These are phyloP conservation scores for Pneumocystis oryctolagi DNA, from an alignment of 1,139 yeast species.

Conservation along the genomic window DNA sequence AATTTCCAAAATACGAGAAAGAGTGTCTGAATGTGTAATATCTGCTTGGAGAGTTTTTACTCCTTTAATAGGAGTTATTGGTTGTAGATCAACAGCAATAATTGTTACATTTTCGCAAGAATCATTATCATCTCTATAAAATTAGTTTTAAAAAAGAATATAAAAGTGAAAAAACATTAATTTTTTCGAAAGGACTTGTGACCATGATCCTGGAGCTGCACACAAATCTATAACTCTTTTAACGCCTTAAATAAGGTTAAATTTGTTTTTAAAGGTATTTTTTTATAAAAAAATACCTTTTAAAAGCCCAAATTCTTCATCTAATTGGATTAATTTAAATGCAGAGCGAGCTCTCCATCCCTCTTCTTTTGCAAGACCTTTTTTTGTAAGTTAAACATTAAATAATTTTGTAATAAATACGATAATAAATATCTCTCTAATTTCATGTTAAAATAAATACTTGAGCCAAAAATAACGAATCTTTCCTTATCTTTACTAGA, in stretches of 20 bases:
- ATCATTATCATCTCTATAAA: conserved; percentile 8
- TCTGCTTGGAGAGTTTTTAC: conserved; percentile 89
- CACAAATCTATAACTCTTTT: conserved; percentile 84
- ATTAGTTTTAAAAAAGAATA: conserved; percentile 3
- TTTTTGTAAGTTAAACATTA: background rate
- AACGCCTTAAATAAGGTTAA: conserved; percentile 28
- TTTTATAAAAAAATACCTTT: conserved; percentile 18
- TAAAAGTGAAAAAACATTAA: conserved; percentile 31
- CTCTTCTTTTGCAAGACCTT: conserved; percentile 62
- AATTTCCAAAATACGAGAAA: conserved; percentile 53
- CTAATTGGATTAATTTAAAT: conserved; percentile 72
- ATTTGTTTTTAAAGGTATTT: background rate
- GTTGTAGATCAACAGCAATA: conserved; percentile 90
- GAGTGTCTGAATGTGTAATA: conserved; percentile 86
- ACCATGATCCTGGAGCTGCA: conserved; percentile 99
- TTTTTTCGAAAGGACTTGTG: conserved; percentile 76
- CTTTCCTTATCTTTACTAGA: background rate
- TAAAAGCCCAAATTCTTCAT: conserved; percentile 76
- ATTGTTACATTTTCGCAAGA: conserved; percentile 41
- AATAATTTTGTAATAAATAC: background rate
- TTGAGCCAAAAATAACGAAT: background rate
- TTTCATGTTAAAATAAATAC: background rate
- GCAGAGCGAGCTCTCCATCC: conserved; percentile 98
- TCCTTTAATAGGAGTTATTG: conserved; percentile 87
- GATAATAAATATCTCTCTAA: background rate